Evolutionary conservation across 2,329 filamentous ascomycete genomes (phyloP).

Genomic region (Stachybotrys echinatus): DNA sequence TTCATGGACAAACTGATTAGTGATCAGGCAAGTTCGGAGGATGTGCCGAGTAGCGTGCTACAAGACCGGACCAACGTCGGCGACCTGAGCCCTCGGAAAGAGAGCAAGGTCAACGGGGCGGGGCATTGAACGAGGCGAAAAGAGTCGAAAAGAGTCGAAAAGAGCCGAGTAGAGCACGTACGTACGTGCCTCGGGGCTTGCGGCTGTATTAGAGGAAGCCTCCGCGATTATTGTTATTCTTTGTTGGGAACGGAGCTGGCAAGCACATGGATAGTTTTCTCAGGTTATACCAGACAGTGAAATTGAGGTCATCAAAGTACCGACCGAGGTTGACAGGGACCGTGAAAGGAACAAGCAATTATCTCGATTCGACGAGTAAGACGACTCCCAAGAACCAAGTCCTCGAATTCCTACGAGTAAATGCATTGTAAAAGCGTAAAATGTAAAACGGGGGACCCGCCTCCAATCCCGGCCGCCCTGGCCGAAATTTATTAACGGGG

Average conservation of each 20-base stretch:
- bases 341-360: too few species aligned
- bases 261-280: not conserved
- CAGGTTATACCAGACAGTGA: not conserved
- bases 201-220: too few species aligned
- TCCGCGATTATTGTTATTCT: too few species aligned
- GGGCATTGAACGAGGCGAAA: constrained; percentile 5
- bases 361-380: too few species aligned
- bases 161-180: too few species aligned
- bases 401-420: too few species aligned
- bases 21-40: constrained; percentile 23
- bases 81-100: constrained; percentile 25
- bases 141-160: too few species aligned
- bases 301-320: not conserved
- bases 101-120: constrained; percentile 27
- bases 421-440: too few species aligned
- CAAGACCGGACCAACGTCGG: constrained; percentile 28
- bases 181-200: not conserved
- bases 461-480: too few species aligned
- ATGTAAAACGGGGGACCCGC: too few species aligned
- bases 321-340: too few species aligned
- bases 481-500: not conserved
- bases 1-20: constrained; percentile 89
- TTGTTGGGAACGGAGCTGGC: not conserved
- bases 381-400: too few species aligned
- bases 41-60: constrained; percentile 21